Base-by-base conservation (phyloP, 129 eudicot species). In the Centrapalus pauciflorus region DNA sequence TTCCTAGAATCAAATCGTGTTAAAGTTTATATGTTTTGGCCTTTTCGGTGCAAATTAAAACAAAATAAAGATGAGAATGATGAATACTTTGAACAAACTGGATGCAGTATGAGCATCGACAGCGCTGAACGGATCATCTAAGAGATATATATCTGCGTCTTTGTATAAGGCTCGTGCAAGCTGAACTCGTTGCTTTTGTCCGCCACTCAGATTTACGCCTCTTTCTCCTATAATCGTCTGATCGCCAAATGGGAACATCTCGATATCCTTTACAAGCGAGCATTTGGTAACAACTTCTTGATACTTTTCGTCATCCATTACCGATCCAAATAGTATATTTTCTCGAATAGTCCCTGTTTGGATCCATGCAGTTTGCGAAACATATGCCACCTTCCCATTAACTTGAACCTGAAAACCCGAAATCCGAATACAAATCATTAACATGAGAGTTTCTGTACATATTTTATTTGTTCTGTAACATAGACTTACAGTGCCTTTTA, bases 81-180 rank as follows among this genome's bases (percentile, higher is more conserved):
- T 29, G 12, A 16, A 65, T 56, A 89, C 96, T 59, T 85, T 85
- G 55, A 89, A 89, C 70, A 89, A 71, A 43, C 82, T 72, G 27
- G 88, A 66, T 20, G 96, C 94, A 30, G 94, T 89, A 38, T 89
- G 94, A 23, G 96, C 96, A 85, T 89, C 96, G 59, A 89, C 90
- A 2, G 96, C 94, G 6, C 96, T 89, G 64, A 89, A 89, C 1
- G 96, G 96, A 72, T 89, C 96, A 54, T 89, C 96, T 75, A 89
- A 69, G 1, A 89, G 88, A 76, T 89, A 89, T 27, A 83, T 56
- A 67, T 89, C 88, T 33, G 96, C 96, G 67, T 85, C 77, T 55
- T 83, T 85, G 71, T 89, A 89, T 28, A 89, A 66, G 0, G 96
- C 96, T 43, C 96, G 96, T 10, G 94, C 96, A 64, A 89, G 87